Evolutionary conservation across 2,329 filamentous ascomycete genomes (phyloP).

Genomic region (Exophiala mesophila): DNA sequence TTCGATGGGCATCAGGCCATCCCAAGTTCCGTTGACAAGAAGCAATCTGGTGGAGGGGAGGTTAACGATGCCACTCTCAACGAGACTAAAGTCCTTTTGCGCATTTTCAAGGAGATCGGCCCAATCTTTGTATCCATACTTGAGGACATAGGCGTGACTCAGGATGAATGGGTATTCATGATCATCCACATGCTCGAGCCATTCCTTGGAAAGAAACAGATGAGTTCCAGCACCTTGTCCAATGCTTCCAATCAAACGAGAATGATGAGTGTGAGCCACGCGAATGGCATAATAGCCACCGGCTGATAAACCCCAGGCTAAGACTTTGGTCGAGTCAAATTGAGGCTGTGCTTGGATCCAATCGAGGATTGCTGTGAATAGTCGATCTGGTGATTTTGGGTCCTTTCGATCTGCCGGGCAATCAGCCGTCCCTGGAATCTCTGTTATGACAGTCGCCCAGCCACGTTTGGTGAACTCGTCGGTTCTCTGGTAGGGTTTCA

Average conservation of each 20-base stretch:
- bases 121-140: conserved; percentile 56
- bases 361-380: conserved; percentile 58
- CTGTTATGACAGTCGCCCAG: conserved; percentile 58
- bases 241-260: conserved; percentile 50
- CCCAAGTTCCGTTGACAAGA: conserved; percentile 58
- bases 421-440: conserved; percentile 64
- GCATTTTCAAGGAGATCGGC: conserved; percentile 53
- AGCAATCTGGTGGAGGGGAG: conserved; percentile 54
- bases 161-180: conserved; percentile 62
- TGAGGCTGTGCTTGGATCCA: conserved; percentile 51
- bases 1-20: conserved; percentile 64
- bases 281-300: conserved; percentile 66
- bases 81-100: conserved; percentile 58
- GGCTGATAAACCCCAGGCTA: conserved; percentile 61
- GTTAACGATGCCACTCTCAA: conserved; percentile 56
- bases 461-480: conserved; percentile 60
- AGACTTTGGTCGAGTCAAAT: conserved; percentile 54
- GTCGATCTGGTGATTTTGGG: conserved; percentile 53
- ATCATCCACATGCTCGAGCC: conserved; percentile 58
- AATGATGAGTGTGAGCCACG: conserved; percentile 61
- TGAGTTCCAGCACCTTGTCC: conserved; percentile 62
- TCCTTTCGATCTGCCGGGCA: conserved; percentile 61
- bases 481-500: conserved; percentile 35
- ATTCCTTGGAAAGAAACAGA: conserved; percentile 55
- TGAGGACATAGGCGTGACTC: conserved; percentile 53